Conservation (phyloP, 2,329 filamentous ascomycete genomes). For the Pseudocercospora crystallina region DNA sequence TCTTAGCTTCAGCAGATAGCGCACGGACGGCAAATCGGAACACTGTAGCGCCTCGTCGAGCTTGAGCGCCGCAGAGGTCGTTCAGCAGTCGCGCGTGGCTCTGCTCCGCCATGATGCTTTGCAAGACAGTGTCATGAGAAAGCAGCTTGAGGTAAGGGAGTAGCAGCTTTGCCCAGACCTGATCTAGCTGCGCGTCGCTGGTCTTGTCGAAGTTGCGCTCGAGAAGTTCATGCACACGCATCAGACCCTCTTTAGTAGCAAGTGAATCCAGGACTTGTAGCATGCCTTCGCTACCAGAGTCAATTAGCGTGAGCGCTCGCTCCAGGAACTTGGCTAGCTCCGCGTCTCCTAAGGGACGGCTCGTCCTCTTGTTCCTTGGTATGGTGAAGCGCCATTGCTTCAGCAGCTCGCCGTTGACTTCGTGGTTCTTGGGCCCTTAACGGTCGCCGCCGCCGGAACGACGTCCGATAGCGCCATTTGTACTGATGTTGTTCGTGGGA, state of each 20-base stretch:
- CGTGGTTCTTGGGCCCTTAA: too few species aligned
- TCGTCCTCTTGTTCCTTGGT: conserved; percentile 1
- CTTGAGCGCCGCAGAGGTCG: conserved; percentile 9
- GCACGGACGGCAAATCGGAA: conserved; percentile 3
- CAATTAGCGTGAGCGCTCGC: conserved; percentile 3
- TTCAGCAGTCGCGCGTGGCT: conserved; percentile 10
- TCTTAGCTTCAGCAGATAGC: background rate
- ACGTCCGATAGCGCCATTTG: too few species aligned
- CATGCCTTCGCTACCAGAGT: conserved; percentile 9
- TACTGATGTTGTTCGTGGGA: too few species aligned
- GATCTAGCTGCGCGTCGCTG: background rate
- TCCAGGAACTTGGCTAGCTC: conserved; percentile 4
- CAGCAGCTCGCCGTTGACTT: too few species aligned
- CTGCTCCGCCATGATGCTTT: conserved; percentile 5
- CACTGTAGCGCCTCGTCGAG: conserved; percentile 4
- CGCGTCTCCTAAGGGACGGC: conserved; percentile 7
- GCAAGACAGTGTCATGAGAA: conserved; percentile 10
- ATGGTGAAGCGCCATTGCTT: conserved; percentile 4
- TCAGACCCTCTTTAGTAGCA: conserved; percentile 1
- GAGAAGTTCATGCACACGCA: conserved; percentile 6
- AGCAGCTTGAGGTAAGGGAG: conserved; percentile 16
- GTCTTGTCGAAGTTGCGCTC: background rate
- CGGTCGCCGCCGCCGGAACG: too few species aligned
- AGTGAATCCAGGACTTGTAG: conserved; percentile 9
- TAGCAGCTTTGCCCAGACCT: conserved; percentile 1